A percentile compares a stretch with the other conserved stretches of the same genome.
These are phyloP conservation scores for Clarireedia monteithiana DNA, from an alignment of 2,329 filamentous ascomycete genomes.

Conservation along the genomic window DNA sequence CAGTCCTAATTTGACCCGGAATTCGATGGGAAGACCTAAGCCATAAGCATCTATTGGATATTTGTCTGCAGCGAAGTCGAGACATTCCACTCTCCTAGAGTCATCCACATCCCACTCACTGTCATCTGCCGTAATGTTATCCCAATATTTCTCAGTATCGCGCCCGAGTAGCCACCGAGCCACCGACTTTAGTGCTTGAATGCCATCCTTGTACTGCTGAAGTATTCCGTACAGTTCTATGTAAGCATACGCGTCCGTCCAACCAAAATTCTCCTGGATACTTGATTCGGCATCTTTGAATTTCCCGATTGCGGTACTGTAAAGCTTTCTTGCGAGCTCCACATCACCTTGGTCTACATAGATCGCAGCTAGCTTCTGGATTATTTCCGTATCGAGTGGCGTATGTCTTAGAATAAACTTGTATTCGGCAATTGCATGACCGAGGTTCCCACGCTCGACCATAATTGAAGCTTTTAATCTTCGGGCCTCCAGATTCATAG, in stretches of 20 bases:
- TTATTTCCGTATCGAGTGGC: conserved; percentile 38
- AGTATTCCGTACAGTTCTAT: conserved; percentile 68
- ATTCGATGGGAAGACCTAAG: conserved; percentile 65
- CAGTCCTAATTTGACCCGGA: conserved; percentile 76
- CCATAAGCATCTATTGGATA: conserved; percentile 59
- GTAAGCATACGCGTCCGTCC: conserved; percentile 82
- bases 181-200: conserved; percentile 62
- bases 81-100: conserved; percentile 54
- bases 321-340: conserved; percentile 28
- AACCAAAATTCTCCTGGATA: conserved; percentile 33
- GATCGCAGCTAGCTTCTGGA: conserved; percentile 29
- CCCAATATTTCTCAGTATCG: conserved; percentile 68
- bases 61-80: conserved; percentile 49
- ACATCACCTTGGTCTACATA: conserved; percentile 30
- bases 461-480: conserved; percentile 52
- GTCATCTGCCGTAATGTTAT: conserved; percentile 63
- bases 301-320: conserved; percentile 27
- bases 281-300: conserved; percentile 13
- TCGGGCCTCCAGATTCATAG: conserved; percentile 44
- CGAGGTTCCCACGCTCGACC: conserved; percentile 46
- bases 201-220: conserved; percentile 55
- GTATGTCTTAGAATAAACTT: conserved; percentile 40
- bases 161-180: conserved; percentile 79
- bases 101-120: conserved; percentile 81
- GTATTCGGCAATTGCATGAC: conserved; percentile 49